phyloP scores from a whole-genome alignment of 495 filamentous ascomycete genomes.

The Xylaria sp. region DNA sequence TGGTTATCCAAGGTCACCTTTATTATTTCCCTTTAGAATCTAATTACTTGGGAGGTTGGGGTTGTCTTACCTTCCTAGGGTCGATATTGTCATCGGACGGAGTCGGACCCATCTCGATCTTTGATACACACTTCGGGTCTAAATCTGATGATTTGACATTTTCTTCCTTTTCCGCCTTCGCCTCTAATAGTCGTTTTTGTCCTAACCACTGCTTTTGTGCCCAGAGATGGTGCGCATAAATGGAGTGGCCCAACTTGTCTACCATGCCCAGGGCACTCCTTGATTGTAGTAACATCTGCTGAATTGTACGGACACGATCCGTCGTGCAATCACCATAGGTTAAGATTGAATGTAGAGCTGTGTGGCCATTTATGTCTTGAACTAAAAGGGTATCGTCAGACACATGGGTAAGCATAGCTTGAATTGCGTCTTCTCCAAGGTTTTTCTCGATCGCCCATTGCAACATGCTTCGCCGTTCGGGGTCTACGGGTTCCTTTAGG shows the following conservation, averaged over 20 bases:
- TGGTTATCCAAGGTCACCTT: not conserved
- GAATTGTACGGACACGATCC: not conserved
- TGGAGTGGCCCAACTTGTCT: not conserved
- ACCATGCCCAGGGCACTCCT: not conserved
- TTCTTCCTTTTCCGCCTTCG: not conserved
- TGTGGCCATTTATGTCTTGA: not conserved
- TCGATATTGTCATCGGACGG: not conserved
- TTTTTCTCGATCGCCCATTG: not conserved
- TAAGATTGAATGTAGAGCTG: not conserved
- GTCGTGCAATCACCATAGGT: not conserved
- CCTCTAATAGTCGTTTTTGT: not conserved
- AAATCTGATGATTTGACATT: not conserved
- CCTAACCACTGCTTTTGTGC: not conserved
- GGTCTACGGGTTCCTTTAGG: not conserved
- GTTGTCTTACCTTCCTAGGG: not conserved
- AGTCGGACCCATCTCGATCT: not conserved
- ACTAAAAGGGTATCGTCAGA: conserved; percentile 1
- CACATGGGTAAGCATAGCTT: conserved; percentile 1
- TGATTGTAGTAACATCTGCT: conserved; percentile 3
- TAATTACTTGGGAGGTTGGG: not conserved
- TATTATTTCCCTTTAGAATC: not conserved
- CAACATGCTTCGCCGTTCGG: not conserved
- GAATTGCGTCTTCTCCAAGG: conserved; percentile 1
- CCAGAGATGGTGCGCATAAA: conserved; percentile 6
- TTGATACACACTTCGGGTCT: not conserved